phyloP scores from a whole-genome alignment of 2,329 filamentous ascomycete species.

The Apiospora malaysiana region DNA sequence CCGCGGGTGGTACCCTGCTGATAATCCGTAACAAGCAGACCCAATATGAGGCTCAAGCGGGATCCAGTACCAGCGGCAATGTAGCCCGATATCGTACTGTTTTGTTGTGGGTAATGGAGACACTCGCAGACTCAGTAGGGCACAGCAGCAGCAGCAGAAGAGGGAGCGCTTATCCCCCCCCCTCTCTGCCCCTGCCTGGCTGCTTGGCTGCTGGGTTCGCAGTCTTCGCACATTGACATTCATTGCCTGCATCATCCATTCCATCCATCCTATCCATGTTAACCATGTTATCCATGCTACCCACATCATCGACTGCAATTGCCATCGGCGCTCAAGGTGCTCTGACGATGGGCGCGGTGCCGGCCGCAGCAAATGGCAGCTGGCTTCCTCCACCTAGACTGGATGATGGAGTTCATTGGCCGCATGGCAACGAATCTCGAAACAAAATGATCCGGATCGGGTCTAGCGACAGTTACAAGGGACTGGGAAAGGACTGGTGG shows the following conservation, averaged over 20 bases:
- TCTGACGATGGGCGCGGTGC: background rate
- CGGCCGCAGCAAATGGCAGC: constrained; percentile 5
- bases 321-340: constrained; percentile 11
- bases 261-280: no score
- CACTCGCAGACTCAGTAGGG: background rate
- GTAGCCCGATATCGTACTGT: constrained; percentile 16
- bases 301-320: constrained; percentile 9
- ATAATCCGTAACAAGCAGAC: constrained; percentile 26
- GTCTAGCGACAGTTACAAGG: constrained; percentile 25
- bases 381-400: background rate
- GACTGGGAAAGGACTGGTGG: no score
- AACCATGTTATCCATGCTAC: no score
- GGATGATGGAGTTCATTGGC: constrained; percentile 13
- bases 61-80: constrained; percentile 20
- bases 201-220: background rate
- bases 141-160: background rate
- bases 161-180: background rate
- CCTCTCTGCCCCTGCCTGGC: no score
- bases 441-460: constrained; percentile 26
- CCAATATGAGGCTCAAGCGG: constrained; percentile 20
- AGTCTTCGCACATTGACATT: background rate
- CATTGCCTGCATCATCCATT: no score
- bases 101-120: background rate
- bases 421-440: constrained; percentile 24
- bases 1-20: constrained; percentile 20